Conservation (phyloP, 2,329 filamentous ascomycete genomes). For the Bipolaris cookei region DNA sequence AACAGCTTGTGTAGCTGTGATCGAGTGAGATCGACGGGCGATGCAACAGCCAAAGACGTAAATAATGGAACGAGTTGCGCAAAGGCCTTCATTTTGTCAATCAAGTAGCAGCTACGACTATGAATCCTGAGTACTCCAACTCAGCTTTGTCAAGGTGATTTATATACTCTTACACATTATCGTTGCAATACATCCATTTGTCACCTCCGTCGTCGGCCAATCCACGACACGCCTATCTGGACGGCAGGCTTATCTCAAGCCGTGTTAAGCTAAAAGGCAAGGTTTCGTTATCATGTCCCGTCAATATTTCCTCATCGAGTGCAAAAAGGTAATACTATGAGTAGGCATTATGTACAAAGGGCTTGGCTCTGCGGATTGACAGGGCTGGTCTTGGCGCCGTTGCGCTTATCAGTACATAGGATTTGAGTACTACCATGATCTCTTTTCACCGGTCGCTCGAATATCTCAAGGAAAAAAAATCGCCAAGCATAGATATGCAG, state of each 20-base stretch:
- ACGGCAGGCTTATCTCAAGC: slow-evolving; percentile 13
- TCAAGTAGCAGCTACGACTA: not conserved
- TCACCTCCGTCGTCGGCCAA: slow-evolving; percentile 8
- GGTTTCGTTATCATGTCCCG: slow-evolving; percentile 6
- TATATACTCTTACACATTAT: slow-evolving; percentile 6
- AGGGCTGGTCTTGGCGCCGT: not conserved
- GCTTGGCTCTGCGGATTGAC: slow-evolving; percentile 6
- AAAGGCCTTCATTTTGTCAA: slow-evolving; percentile 31
- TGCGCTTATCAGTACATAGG: slow-evolving; percentile 18
- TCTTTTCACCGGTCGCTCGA: slow-evolving; percentile 9
- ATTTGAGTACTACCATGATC: slow-evolving; percentile 14
- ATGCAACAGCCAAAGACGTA: slow-evolving; percentile 26
- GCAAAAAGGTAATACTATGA: slow-evolving; percentile 1
- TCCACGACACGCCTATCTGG: slow-evolving; percentile 11
- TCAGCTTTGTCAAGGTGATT: not conserved
- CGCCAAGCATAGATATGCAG: slow-evolving; percentile 5
- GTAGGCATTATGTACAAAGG: not conserved
- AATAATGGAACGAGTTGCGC: slow-evolving; percentile 30
- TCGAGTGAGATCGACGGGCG: slow-evolving; percentile 29
- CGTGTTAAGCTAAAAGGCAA: slow-evolving; percentile 7
- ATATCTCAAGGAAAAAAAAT: slow-evolving; percentile 10
- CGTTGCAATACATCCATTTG: not conserved
- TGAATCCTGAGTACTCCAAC: not conserved
- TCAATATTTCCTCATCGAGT: slow-evolving; percentile 11
- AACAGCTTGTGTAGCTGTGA: slow-evolving; percentile 31